A percentile compares a stretch with the other conserved stretches of the same genome.
Evolutionary conservation across 2,329 filamentous ascomycete genomes (phyloP).

Genomic region (Trichophyton equinum): DNA sequence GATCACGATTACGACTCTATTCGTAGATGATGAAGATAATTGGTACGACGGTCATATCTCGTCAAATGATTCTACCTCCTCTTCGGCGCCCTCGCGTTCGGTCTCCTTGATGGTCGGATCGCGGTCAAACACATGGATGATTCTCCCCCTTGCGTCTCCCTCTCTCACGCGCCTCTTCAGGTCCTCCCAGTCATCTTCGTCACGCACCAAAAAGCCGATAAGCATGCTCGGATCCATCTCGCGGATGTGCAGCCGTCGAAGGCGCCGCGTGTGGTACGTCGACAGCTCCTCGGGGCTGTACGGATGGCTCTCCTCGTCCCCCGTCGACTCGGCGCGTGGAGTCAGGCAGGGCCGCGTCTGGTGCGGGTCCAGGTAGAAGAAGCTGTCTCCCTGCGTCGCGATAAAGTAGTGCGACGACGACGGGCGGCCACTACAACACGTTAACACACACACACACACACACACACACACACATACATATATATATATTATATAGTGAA

Average conservation of each 20-base stretch:
- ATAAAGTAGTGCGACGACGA: slow-evolving; percentile 76
- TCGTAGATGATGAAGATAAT: not conserved
- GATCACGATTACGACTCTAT: too few relatives aligned
- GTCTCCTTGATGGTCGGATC: slow-evolving; percentile 43
- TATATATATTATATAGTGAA: not conserved
- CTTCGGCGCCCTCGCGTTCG: slow-evolving; percentile 62
- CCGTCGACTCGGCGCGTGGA: slow-evolving; percentile 33
- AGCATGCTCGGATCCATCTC: slow-evolving; percentile 99
- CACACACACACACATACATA: too few relatives aligned
- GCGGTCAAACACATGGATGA: slow-evolving; percentile 69
- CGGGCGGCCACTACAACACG: slow-evolving; percentile 58
- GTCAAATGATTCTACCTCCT: slow-evolving; percentile 82
- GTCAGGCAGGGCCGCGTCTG: slow-evolving; percentile 65
- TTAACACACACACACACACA: too few relatives aligned
- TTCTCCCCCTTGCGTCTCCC: slow-evolving; percentile 50
- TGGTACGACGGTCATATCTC: slow-evolving; percentile 23
- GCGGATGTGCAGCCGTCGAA: slow-evolving; percentile 68
- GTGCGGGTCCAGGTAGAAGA: slow-evolving; percentile 95
- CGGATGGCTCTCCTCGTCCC: slow-evolving; percentile 29
- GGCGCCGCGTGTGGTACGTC: slow-evolving; percentile 73
- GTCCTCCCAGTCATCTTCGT: slow-evolving; percentile 68
- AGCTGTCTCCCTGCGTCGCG: slow-evolving; percentile 57
- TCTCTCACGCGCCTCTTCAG: slow-evolving; percentile 59
- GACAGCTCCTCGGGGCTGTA: slow-evolving; percentile 63
- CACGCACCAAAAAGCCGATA: slow-evolving; percentile 76